Evolutionary conservation across 148 eudicot species (phyloP), one percentile per base, ranked within the genome.

Genomic region (Spergularia bocconei): DNA sequence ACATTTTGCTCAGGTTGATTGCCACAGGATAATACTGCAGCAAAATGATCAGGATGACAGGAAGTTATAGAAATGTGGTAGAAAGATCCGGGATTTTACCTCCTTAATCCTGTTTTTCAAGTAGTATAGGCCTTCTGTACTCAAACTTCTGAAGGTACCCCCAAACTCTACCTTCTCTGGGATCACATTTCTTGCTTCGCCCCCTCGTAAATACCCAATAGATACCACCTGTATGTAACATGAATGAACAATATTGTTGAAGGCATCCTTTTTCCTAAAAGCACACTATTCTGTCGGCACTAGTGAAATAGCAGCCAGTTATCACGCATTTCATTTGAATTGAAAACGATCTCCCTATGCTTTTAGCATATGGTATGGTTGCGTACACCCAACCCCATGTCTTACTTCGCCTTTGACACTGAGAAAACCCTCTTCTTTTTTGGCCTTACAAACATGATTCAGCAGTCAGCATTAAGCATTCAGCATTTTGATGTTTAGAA

Each of bases 141-240:
- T 75, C 72, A 88, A 60, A 76, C 89, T 86, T 74, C 94, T 76
- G 54, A 76, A 90, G 14, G 89, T 88, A 58, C 94, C 94, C 53
- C 90, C 90, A 67, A 88, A 83, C 60, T 85, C 85, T 16, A 88
- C 84, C 4, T 77, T 77, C 67, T 90, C 91, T 50, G 94, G 90
- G 79, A 88, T 88, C 61, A 86, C 90, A 76, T 88, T 90, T 60
- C 82, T 72, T 23, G 88, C 94, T 73, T 85, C 70, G 11, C 94
- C 94, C 39, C 84, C 88, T 55, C 78, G 74, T 17, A 88, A 82
- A 77, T 72, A 85, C 58, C 87, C 91, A 72, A 90, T 75, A 25
- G 90, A 78, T 67, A 88, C 86, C 39, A 90, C 94, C 94, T 90
- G 71, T 52, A 75, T 20, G 57, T 67, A 60, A 70, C 72, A 53